A percentile compares a stretch with the other conserved stretches of the same genome.
phyloP scores from a whole-genome alignment of 1,284 basidiomycete species.

The Malassezia furfur region DNA sequence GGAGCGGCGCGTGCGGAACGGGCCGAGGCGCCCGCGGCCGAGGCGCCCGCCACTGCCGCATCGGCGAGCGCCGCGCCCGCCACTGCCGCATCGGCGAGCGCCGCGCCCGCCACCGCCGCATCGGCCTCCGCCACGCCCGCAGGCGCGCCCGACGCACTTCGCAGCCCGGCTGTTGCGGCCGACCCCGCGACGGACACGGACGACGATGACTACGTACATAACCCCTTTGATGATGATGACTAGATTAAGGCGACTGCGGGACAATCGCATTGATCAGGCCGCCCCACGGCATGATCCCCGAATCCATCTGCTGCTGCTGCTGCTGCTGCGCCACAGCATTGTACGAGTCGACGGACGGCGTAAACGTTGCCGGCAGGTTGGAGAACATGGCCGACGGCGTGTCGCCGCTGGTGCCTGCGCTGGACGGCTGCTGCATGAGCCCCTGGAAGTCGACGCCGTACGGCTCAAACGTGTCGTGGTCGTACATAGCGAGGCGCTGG shows the following conservation, averaged over 20 bases:
- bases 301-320: neutral
- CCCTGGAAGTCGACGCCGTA: neutral
- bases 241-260: constrained; percentile 7
- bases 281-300: constrained; percentile 23
- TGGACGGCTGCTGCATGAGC: neutral
- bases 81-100: neutral
- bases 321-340: neutral
- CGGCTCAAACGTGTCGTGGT: neutral
- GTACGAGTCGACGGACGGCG: neutral
- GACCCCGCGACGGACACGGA: neutral
- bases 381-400: neutral
- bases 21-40: neutral
- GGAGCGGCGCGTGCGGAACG: neutral
- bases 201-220: constrained; percentile 10
- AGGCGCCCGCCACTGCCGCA: neutral
- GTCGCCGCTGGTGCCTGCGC: neutral
- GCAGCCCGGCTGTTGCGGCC: too few relatives aligned
- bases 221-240: constrained; percentile 19
- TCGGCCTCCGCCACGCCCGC: neutral
- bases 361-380: neutral
- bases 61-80: neutral
- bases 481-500: neutral
- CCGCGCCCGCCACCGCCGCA: neutral
- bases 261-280: constrained; percentile 35
- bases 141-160: too few relatives aligned